Evolutionary conservation across 176 grass and related monocot species (phyloP).

Genomic region (Avena sativa): DNA sequence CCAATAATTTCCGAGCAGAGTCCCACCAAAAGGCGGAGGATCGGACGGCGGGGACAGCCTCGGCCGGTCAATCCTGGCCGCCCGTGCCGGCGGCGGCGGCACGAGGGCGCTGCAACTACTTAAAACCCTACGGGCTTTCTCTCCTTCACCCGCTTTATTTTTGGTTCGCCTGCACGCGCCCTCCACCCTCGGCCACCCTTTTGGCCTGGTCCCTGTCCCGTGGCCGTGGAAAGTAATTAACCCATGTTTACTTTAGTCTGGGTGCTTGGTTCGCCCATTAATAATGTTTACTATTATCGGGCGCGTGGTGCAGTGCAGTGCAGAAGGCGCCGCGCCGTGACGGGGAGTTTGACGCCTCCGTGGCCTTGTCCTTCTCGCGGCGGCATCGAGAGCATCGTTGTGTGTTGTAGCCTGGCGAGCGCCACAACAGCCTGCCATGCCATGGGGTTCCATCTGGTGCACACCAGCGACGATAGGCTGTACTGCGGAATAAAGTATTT

Average conservation of each 20-base stretch:
- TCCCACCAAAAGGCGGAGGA: background rate
- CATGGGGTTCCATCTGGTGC: conserved; percentile 1
- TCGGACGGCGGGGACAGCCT: background rate
- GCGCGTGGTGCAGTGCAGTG: background rate
- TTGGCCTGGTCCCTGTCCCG: conserved; percentile 4
- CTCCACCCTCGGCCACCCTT: conserved; percentile 23
- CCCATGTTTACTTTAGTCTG: conserved; percentile 19
- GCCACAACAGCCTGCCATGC: conserved; percentile 15
- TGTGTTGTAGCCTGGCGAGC: background rate
- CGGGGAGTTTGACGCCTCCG: background rate
- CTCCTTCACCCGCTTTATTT: background rate
- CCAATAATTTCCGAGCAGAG: conserved; percentile 41
- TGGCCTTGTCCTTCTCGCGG: background rate
- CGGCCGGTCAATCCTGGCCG: conserved; percentile 35
- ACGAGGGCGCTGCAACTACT: background rate
- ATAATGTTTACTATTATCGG: background rate
- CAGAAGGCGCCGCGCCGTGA: conserved; percentile 24
- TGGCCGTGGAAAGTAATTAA: conserved; percentile 37
- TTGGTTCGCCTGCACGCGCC: conserved; percentile 24
- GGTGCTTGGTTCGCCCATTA: background rate
- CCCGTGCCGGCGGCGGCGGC: conserved; percentile 42
- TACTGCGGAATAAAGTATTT: background rate
- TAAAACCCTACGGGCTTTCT: conserved; percentile 37
- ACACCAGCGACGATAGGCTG: conserved; percentile 25
- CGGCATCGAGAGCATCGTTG: conserved; percentile 30